phyloP scores from a whole-genome alignment of 495 filamentous ascomycete genomes.

The Bacidia gigantensis region DNA sequence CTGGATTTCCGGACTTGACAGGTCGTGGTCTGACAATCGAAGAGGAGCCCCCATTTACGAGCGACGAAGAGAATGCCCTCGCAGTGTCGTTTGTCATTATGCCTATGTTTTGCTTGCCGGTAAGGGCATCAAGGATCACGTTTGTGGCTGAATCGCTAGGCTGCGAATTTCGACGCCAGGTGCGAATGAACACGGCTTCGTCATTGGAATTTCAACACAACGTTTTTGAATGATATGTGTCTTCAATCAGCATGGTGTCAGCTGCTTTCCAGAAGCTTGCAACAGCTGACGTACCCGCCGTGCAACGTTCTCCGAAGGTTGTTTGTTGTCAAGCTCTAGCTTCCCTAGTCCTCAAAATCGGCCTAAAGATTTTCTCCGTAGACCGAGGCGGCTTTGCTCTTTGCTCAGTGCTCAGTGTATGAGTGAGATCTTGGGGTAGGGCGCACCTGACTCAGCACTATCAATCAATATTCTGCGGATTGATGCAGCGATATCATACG shows the following conservation, averaged over 20 bases:
- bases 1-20: constrained; percentile 26
- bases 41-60: constrained; percentile 17
- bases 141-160: neutral
- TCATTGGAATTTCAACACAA: neutral
- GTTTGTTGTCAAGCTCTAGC: neutral
- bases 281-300: neutral
- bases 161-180: neutral
- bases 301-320: neutral
- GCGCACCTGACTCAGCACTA: no score
- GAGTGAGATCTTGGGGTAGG: no score
- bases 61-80: constrained; percentile 2
- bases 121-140: neutral
- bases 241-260: neutral
- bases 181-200: neutral
- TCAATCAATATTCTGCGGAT: no score
- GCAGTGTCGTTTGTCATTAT: neutral
- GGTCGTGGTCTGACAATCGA: constrained; percentile 28
- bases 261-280: neutral
- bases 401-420: no score
- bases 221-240: neutral
- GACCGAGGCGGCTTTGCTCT: neutral
- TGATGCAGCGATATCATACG: no score
- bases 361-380: neutral
- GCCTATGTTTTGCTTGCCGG: neutral
- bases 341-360: neutral